These are phyloP conservation scores for Colletotrichum sp. DNA, from an alignment of 2,329 filamentous ascomycete genomes.

Conservation along the genomic window DNA sequence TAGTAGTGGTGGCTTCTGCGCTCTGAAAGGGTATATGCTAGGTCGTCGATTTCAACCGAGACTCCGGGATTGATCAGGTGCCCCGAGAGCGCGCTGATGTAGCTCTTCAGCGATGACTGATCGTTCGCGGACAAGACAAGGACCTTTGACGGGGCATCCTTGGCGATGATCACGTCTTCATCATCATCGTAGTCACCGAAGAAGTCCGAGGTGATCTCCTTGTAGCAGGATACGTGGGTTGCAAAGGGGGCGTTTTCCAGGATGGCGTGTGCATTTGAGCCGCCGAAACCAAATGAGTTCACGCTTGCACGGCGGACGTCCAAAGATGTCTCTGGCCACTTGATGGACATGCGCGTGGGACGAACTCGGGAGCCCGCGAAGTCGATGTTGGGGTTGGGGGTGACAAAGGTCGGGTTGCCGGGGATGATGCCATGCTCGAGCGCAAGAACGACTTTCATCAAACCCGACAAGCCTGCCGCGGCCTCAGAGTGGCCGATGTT, in stretches of 20 bases:
- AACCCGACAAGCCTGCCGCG: conserved; percentile 30
- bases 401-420: conserved; percentile 24
- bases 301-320: conserved; percentile 28
- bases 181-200: background rate
- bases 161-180: background rate
- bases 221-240: background rate
- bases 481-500: conserved; percentile 36
- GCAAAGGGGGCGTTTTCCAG: conserved; percentile 1
- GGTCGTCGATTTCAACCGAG: conserved; percentile 23
- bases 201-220: background rate
- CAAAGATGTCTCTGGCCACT: background rate
- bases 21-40: conserved; percentile 33
- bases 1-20: conserved; percentile 23
- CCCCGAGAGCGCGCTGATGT: background rate
- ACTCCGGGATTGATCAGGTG: conserved; percentile 28
- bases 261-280: conserved; percentile 36
- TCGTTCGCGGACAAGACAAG: background rate
- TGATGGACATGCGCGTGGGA: background rate
- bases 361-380: background rate
- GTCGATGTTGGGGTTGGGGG: conserved; percentile 30
- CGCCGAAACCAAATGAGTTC: conserved; percentile 41
- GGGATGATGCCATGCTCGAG: conserved; percentile 31
- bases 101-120: background rate
- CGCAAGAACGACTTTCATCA: conserved; percentile 33
- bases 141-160: background rate